These are phyloP conservation scores for Inga oerstediana DNA, from an alignment of 306 rosid genomes.

Conservation along the genomic window DNA sequence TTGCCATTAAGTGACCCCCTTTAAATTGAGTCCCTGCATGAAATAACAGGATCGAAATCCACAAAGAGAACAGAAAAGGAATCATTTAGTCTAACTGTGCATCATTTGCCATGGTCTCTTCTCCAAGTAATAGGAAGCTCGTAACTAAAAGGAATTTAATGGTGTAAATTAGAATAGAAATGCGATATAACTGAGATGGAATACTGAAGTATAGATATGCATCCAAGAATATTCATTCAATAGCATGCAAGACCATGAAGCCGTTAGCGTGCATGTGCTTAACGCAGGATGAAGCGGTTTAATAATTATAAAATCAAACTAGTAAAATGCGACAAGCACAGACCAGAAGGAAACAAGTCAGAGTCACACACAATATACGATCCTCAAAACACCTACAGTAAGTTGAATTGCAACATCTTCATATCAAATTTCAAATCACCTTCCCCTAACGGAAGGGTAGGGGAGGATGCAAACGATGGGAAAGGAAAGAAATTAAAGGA, in stretches of 20 bases:
- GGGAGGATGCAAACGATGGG: not conserved
- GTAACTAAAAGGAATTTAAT: not conserved
- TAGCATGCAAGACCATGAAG: not conserved
- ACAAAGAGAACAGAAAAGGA: not conserved
- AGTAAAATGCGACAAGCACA: not conserved
- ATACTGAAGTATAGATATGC: not conserved
- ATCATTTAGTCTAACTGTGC: not conserved
- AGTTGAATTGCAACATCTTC: not conserved
- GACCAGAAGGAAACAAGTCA: not conserved
- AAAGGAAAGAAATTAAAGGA: conserved; percentile 27
- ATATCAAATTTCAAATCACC: conserved; percentile 12
- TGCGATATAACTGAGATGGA: not conserved
- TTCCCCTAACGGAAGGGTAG: not conserved
- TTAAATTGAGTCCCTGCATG: conserved; percentile 39
- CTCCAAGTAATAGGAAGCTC: not conserved
- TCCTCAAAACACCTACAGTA: not conserved
- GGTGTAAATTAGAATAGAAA: not conserved
- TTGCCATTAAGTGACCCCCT: conserved; percentile 55
- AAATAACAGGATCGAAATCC: conserved; percentile 19
- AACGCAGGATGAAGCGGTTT: not conserved
- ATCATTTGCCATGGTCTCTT: conserved; percentile 4
- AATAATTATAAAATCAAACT: not conserved
- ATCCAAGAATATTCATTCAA: not conserved
- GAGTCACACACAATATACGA: conserved; percentile 3
- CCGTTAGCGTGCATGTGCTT: not conserved